phyloP scores from a whole-genome alignment of 2,329 filamentous ascomycete genomes.

The Stachybotrys echinatus region DNA sequence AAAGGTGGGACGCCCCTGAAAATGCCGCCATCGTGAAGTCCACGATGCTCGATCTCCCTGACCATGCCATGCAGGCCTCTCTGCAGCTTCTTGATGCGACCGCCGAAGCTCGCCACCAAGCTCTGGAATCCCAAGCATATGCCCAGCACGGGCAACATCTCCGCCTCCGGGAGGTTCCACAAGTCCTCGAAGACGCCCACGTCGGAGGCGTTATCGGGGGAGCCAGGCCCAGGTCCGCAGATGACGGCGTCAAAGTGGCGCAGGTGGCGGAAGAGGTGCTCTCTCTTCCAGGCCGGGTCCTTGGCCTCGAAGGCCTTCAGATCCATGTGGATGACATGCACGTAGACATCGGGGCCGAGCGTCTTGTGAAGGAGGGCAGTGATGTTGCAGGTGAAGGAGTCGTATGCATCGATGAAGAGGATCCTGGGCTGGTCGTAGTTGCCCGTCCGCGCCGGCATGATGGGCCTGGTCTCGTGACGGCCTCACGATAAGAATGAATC shows the following conservation, averaged over 20 bases:
- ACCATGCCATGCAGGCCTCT: conserved; percentile 81
- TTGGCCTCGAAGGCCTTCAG: conserved; percentile 63
- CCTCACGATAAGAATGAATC: too few relatives aligned
- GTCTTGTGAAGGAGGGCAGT: conserved; percentile 71
- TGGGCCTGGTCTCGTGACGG: too few relatives aligned
- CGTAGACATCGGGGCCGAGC: conserved; percentile 61
- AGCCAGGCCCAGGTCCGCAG: conserved; percentile 84
- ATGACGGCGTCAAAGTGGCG: conserved; percentile 75
- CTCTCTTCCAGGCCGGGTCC: conserved; percentile 38
- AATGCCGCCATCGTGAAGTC: conserved; percentile 44
- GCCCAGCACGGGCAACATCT: conserved; percentile 72
- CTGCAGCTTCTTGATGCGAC: conserved; percentile 58
- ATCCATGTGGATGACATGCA: conserved; percentile 30
- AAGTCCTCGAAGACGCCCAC: conserved; percentile 76
- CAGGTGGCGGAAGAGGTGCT: conserved; percentile 33
- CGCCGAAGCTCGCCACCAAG: conserved; percentile 64
- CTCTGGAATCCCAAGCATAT: conserved; percentile 90
- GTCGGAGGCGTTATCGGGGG: conserved; percentile 66
- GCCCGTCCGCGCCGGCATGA: conserved; percentile 7
- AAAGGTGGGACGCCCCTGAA: conserved; percentile 59
- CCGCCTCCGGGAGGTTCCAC: conserved; percentile 59
- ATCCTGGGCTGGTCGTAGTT: conserved; percentile 39
- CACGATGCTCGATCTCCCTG: conserved; percentile 55
- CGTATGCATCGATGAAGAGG: conserved; percentile 91
- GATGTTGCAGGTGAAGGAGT: conserved; percentile 96